phyloP scores from a whole-genome alignment of 1,139 yeast species.

The Meyerozyma carpophila region DNA sequence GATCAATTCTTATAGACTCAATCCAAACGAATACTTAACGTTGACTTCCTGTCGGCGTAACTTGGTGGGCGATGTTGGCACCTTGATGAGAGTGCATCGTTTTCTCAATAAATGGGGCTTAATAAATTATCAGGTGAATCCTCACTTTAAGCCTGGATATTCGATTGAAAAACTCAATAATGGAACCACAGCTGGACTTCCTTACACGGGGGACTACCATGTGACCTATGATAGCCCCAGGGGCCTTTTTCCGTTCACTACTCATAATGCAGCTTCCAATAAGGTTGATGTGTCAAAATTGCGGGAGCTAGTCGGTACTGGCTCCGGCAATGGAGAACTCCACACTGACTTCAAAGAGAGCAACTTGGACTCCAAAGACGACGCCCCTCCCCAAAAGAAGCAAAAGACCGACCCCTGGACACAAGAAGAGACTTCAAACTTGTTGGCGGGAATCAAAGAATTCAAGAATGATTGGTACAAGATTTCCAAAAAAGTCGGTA shows the following conservation, averaged over 20 bases:
- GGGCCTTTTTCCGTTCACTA: conserved; percentile 90
- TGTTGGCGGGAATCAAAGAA: conserved; percentile 59
- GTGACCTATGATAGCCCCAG: conserved; percentile 86
- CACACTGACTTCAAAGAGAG: background rate
- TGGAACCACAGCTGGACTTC: conserved; percentile 44
- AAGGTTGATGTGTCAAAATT: conserved; percentile 52
- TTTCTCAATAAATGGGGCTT: conserved; percentile 95
- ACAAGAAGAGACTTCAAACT: conserved; percentile 48
- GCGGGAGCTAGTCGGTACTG: conserved; percentile 40
- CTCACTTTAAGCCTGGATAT: conserved; percentile 60
- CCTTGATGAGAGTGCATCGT: conserved; percentile 83
- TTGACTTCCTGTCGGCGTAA: conserved; percentile 94
- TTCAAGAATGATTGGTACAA: conserved; percentile 69
- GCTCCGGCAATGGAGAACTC: background rate
- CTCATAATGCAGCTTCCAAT: conserved; percentile 54
- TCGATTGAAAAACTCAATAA: conserved; percentile 54
- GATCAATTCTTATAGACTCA: conserved; percentile 86
- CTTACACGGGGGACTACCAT: conserved; percentile 63
- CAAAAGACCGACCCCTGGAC: conserved; percentile 59
- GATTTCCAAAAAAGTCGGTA: conserved; percentile 55
- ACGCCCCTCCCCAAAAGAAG: conserved; percentile 22
- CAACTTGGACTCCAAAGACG: background rate
- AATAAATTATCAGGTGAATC: conserved; percentile 85
- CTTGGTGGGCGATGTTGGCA: conserved; percentile 93
- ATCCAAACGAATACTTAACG: conserved; percentile 89